Base-by-base conservation (phyloP, 169 alveolate species). In the Cryptosporidium meleagridis region DNA sequence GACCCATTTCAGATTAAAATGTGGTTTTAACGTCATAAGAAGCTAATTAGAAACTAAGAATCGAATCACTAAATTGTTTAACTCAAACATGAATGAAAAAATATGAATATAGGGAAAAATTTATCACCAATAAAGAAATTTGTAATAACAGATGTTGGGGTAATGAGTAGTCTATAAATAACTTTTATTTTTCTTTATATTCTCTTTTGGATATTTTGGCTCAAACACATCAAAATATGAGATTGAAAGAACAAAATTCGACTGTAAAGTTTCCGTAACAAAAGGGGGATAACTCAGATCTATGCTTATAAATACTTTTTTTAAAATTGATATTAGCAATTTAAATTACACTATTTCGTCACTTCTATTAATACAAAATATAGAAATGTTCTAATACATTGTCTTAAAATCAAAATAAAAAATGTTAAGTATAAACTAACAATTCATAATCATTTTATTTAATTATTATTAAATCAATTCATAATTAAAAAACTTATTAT, bases 1-100 rank as follows among this genome's bases (percentile, higher is more conserved):
- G 89, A 80, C 37, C 80, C 75, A 29, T 2, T 3, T 0, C 89
- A 80, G 55, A n/a, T 80, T n/a, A 62, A 65, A 35, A 80, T 80
- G 89, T 80, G 89, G 89, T 80, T 80, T 62, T 80, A 33, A 44
- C 4, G 29, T 65, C 41, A 26, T 55, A 9, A 55, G 18, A n/a
- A 55, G 23, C 23, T n/a, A 55, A 55, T 55, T 9, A 26, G 9
- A n/a, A 23, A 55, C 3, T n/a, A n/a, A 0, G 35, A 26, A 55
- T 55, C 67, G 67, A 55, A 55, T 55, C 35, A 2, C 67, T 55
- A 55, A 37, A 55, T 9, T 55, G 35, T 26, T 53, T 53, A 5
- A 44, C 12, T 44, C 18, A 14, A 9, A 44, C n/a, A 44, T 10
- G 12, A 44, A 44, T 44, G 52, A 2, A 44, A 14, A 8, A 44